Conservation (phyloP, 331 rosid species). For the Quercus tomentella region DNA sequence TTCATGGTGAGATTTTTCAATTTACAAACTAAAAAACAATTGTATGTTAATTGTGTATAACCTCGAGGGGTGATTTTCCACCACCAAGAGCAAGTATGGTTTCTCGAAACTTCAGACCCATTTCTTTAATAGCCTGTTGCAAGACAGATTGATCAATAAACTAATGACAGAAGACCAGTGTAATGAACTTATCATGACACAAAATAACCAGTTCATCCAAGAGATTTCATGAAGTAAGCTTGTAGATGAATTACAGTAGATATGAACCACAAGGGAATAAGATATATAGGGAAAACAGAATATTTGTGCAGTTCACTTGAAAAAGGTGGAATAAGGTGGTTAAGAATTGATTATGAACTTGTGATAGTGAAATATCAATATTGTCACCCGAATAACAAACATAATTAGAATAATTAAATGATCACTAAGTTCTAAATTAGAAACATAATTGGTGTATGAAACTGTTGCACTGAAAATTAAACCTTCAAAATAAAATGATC, state of each 20-base stretch:
- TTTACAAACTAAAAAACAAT: too few species aligned
- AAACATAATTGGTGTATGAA: not conserved
- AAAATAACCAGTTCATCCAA: not conserved
- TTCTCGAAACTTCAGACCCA: constrained; percentile 84
- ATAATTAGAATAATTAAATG: not conserved
- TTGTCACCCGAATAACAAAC: not conserved
- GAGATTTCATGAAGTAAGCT: not conserved
- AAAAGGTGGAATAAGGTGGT: too few species aligned
- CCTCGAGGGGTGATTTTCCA: constrained; percentile 82
- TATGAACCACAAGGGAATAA: too few species aligned
- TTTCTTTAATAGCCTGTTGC: constrained; percentile 78
- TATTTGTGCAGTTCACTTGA: too few species aligned
- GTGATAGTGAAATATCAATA: not conserved
- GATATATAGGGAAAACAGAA: too few species aligned
- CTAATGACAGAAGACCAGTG: not conserved
- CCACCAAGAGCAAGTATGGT: constrained; percentile 97
- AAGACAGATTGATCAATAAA: constrained; percentile 13
- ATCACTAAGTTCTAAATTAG: too few species aligned
- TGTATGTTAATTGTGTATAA: not conserved
- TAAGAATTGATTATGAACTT: too few species aligned
- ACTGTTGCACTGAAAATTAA: not conserved
- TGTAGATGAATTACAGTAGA: not conserved
- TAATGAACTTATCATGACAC: not conserved
- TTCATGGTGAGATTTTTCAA: not conserved
- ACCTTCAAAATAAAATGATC: not conserved